Base-by-base conservation (phyloP, 106 monocot species). In the Acanthochlamys bracteata region DNA sequence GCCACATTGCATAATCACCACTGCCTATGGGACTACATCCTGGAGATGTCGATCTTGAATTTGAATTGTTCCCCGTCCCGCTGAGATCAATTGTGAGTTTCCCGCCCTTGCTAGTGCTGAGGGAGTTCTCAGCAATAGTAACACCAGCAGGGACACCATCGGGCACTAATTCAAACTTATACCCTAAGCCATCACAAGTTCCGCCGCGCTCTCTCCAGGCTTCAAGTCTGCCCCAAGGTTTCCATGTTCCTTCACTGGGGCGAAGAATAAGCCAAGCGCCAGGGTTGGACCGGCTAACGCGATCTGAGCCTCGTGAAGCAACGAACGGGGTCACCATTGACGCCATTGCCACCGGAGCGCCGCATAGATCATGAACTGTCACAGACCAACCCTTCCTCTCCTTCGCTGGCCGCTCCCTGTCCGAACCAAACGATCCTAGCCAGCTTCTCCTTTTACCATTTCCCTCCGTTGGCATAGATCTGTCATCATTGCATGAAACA, bases 271-370 rank as follows among this genome's bases (percentile, higher is more conserved):
- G 83, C 95, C 95, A 95, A 0, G 86, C 89, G 12, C 95, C 95
- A 0, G 90, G 95, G 74, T 95, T 95, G 15, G 86, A 86, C 1
- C 84, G 83, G 74, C 77, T 78, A 12, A 95, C 95, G 2, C 82
- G 79, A 69, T 90, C 90, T 12, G 90, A 75, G n/a, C 90, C 87
- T 0, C 82, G 79, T 4, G 90, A 95, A 14, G 95, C 79, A 2
- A 95, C 90, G 79, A 95, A 95, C 7, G 95, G 90, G 0, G 87
- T 95, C 4, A 82, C 80, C 86, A 95, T 95, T 4, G 90, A 95
- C 1, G 95, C 95, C 25, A 87, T 66, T 20, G 95, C 95, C 20
- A 87, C 90, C 0, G 90, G 91, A 0, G 90, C 90, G 25, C 91
- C 96, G 23, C 86, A 84, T 42, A 95, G 86, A 66, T 90, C 95